Evolutionary conservation across 1,284 basidiomycete genomes (phyloP).

Genomic region (Taiwanofungus camphoratus): DNA sequence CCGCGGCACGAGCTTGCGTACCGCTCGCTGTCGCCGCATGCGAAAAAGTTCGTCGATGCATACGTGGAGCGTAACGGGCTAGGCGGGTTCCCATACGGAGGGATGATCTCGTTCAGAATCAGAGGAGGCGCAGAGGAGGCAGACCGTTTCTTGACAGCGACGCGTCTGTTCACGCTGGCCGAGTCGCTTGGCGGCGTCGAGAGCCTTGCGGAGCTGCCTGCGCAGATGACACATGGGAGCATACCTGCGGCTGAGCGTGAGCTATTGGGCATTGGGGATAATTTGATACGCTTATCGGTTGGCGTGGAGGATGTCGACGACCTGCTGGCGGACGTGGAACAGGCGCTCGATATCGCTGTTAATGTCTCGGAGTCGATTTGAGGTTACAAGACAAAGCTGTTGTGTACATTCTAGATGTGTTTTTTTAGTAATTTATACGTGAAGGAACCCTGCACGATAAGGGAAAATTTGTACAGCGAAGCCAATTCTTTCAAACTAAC

Average conservation of each 20-base stretch:
- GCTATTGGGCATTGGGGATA: constrained; percentile 73
- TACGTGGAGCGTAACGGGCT: constrained; percentile 28
- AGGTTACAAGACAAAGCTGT: too few relatives aligned
- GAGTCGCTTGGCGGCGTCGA: constrained; percentile 93
- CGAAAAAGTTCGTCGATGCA: constrained; percentile 58
- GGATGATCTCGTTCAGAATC: constrained; percentile 79
- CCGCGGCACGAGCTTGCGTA: constrained; percentile 60
- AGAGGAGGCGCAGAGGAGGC: constrained; percentile 50
- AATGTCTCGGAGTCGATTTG: not conserved
- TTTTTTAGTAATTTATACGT: too few relatives aligned
- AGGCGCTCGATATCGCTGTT: constrained; percentile 54
- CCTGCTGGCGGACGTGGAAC: constrained; percentile 58
- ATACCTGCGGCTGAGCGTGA: constrained; percentile 70
- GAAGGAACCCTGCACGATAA: too few relatives aligned
- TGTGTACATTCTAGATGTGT: too few relatives aligned
- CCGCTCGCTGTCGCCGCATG: constrained; percentile 61
- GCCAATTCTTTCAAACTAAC: too few relatives aligned
- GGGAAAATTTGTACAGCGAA: too few relatives aligned
- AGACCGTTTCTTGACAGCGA: constrained; percentile 64
- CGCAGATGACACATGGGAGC: constrained; percentile 80
- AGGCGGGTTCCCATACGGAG: constrained; percentile 76
- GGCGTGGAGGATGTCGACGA: constrained; percentile 89
- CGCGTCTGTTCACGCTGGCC: constrained; percentile 78
- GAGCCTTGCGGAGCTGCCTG: constrained; percentile 81
- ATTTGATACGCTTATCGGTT: constrained; percentile 79